Conservation (phyloP, 2,329 filamentous ascomycete species). For the Teratosphaeria zuluensis region DNA sequence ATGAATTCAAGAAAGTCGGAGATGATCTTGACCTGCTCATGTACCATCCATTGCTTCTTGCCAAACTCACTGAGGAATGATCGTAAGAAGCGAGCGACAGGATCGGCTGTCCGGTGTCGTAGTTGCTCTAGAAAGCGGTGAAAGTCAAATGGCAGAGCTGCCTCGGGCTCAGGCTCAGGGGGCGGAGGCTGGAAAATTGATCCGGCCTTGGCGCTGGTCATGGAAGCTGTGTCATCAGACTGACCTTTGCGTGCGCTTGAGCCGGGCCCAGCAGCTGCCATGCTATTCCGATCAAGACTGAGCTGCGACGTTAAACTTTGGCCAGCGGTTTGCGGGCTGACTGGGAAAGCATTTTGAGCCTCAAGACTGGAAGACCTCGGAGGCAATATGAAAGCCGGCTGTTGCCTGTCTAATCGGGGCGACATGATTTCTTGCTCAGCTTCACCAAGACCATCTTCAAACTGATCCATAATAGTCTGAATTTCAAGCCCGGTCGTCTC, state of each 20-base stretch:
- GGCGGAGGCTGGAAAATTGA: conserved; percentile 49
- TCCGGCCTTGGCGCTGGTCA: conserved; percentile 21
- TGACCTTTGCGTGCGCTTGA: conserved; percentile 13
- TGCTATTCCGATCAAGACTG: conserved; percentile 1
- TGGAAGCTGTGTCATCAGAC: conserved; percentile 19
- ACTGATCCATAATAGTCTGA: conserved; percentile 96
- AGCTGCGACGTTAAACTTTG: conserved; percentile 9
- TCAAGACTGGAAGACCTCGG: conserved; percentile 82
- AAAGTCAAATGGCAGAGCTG: conserved; percentile 86
- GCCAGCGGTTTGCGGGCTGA: conserved; percentile 18
- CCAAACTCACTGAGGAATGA: conserved; percentile 92
- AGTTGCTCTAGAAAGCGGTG: conserved; percentile 94
- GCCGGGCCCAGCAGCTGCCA: conserved; percentile 15
- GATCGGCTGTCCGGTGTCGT: conserved; percentile 93
- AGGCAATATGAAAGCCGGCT: conserved; percentile 67
- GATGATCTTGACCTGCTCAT: conserved; percentile 98
- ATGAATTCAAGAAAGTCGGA: conserved; percentile 95
- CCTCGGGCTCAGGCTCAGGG: conserved; percentile 54
- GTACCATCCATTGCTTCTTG: conserved; percentile 98
- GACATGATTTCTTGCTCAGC: conserved; percentile 79
- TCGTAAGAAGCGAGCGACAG: conserved; percentile 87
- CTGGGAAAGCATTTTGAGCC: conserved; percentile 32
- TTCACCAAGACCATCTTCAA: conserved; percentile 63
- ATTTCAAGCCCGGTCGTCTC: conserved; percentile 60
- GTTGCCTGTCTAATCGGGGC: conserved; percentile 71